These are phyloP conservation scores for Arthrobotrys conoides DNA, from an alignment of 2,329 filamentous ascomycete species.

Conservation along the genomic window DNA sequence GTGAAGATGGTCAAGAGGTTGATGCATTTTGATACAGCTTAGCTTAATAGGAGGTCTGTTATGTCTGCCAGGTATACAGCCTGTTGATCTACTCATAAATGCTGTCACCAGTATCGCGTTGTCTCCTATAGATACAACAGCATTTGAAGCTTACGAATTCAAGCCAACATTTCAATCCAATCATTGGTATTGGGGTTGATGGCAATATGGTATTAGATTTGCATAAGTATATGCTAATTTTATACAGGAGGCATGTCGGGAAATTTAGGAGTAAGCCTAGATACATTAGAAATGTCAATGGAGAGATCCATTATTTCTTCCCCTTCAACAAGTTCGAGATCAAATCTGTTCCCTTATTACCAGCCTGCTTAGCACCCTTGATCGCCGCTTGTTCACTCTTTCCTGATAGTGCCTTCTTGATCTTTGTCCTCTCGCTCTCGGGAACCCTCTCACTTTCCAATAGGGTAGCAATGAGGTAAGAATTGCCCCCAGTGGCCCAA, in stretches of 20 bases:
- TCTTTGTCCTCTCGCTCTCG: conserved; percentile 70
- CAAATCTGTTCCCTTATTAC: conserved; percentile 59
- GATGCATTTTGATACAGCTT: conserved; percentile 4
- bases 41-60: background rate
- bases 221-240: conserved; percentile 8
- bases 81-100: too few relatives aligned
- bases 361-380: conserved; percentile 76
- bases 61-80: too few relatives aligned
- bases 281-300: background rate
- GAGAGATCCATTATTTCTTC: conserved; percentile 13
- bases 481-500: conserved; percentile 89
- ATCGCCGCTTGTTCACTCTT: conserved; percentile 70
- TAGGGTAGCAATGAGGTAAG: conserved; percentile 88
- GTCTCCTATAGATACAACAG: conserved; percentile 4
- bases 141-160: background rate
- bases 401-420: conserved; percentile 70
- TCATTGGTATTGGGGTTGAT: background rate
- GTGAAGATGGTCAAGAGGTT: conserved; percentile 1
- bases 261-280: background rate
- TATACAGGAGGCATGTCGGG: background rate
- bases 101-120: conserved; percentile 2
- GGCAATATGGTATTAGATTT: conserved; percentile 3
- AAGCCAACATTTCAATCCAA: background rate
- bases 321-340: conserved; percentile 48
- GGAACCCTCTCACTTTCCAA: conserved; percentile 75